Evolutionary conservation across 2,329 filamentous ascomycete genomes (phyloP), one percentile per base, ranked within the genome.

Genomic region (Macrophomina pseudophaseolina): DNA sequence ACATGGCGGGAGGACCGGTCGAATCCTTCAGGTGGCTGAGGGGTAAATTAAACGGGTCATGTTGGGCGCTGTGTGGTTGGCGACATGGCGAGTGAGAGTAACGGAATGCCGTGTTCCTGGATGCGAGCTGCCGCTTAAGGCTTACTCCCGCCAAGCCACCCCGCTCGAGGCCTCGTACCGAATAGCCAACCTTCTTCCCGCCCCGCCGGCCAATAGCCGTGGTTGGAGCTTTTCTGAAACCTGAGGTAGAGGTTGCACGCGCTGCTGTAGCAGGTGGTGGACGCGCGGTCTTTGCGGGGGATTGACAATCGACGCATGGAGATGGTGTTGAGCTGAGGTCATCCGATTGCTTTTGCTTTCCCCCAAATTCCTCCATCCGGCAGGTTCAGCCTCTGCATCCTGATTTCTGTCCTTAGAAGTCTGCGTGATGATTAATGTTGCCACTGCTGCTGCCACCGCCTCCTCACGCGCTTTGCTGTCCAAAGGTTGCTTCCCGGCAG

Each of bases 221-320:
- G 30, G 51, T n/a, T 16, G 51, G 14, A 30, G 12, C 23, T n/a
- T 33, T 11, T n/a, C 51, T n/a, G 28, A 30, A 35, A 53, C 28
- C 12, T 35, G 11, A n/a, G 30, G 30, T 35, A 14, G 51, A 53
- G 51, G 30, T 53, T 35, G 51, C 51, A 53, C 28, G 51, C 51
- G 51, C 51, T 35, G 51, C 30, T 33, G 32, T n/a, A 7, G 5
- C 12, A 33, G 14, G 11, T 5, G 28, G 12, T 33, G 51, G 51
- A 32, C 51, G 51, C 51, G 51, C 51, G 51, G 51, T 53, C 51
- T 35, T 35, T 53, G 51, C 51, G 51, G 51, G 51, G 51, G 51
- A 53, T 53, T 16, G 18, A 16, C 51, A 30, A 53, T 53, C 30
- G 12, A 5, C 51, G 51, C 51, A 53, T 33, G 51, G 28, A 33